Conservation (phyloP, 192 early-diverging fungal species). For the Tieghemiomyces parasiticus region DNA sequence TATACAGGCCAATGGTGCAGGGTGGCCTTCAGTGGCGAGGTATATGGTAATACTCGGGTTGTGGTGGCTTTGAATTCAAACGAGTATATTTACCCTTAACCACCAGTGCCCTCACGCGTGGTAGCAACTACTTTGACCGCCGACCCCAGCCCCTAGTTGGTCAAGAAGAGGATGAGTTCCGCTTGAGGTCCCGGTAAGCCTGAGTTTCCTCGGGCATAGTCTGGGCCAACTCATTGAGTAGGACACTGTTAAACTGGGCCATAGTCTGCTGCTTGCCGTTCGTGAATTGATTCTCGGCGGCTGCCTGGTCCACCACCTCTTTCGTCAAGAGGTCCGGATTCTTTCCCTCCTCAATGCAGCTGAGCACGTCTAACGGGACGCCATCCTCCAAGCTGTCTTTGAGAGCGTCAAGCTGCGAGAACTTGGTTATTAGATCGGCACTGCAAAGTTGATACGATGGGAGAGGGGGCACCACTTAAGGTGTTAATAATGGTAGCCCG, state of each 20-base stretch:
- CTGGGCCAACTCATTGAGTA: not conserved
- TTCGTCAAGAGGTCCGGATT: not conserved
- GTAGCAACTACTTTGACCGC: no score
- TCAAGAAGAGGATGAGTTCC: no score
- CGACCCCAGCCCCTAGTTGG: no score
- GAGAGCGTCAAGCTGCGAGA: not conserved
- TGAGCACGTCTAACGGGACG: not conserved
- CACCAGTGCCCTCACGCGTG: no score
- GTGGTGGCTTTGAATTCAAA: no score
- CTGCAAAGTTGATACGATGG: no score
- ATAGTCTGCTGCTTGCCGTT: not conserved
- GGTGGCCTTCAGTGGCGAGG: no score
- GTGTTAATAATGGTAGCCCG: no score
- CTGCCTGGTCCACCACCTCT: slow-evolving; percentile 1
- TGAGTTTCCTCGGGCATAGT: not conserved
- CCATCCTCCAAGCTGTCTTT: not conserved
- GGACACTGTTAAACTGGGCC: not conserved
- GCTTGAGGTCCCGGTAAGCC: not conserved
- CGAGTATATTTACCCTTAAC: no score
- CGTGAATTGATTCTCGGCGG: slow-evolving; percentile 4
- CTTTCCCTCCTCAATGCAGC: slow-evolving; percentile 8
- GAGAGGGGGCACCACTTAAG: no score
- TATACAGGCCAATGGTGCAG: no score
- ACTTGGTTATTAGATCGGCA: not conserved
- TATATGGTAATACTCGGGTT: no score